phyloP scores from a whole-genome alignment of 148 eudicot genomes.

The Silene conica region DNA sequence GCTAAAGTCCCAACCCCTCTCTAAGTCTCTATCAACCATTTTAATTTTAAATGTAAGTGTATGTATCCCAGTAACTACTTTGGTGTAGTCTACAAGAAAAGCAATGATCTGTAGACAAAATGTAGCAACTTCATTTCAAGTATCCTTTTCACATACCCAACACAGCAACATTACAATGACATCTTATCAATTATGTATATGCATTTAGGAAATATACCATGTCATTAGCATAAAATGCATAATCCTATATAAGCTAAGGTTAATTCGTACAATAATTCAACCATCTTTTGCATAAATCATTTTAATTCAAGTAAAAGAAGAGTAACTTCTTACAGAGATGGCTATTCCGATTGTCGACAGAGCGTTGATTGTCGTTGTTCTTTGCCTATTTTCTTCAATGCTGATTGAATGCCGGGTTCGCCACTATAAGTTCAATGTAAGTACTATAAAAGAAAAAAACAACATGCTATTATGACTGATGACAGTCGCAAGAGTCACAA shows the following conservation, averaged over 20 bases:
- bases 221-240: too few relatives aligned
- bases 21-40: too few relatives aligned
- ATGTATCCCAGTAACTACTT: not conserved
- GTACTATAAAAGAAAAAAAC: not conserved
- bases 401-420: not conserved
- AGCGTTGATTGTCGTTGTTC: not conserved
- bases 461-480: too few relatives aligned
- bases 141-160: slow-evolving; percentile 2
- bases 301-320: not conserved
- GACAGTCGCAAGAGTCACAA: too few relatives aligned
- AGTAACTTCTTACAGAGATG: not conserved
- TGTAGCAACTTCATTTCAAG: not conserved
- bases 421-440: slow-evolving; percentile 5
- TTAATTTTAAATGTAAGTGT: too few relatives aligned
- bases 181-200: not conserved
- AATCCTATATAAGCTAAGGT: slow-evolving; percentile 3
- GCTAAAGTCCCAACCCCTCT: too few relatives aligned
- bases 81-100: slow-evolving; percentile 6
- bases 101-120: not conserved
- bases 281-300: not conserved
- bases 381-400: slow-evolving; percentile 4
- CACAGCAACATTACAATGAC: not conserved
- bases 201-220: not conserved
- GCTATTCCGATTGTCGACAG: not conserved
- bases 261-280: not conserved